phyloP scores from a whole-genome alignment of 2,329 filamentous ascomycete species.

The Diaporthe vexans region DNA sequence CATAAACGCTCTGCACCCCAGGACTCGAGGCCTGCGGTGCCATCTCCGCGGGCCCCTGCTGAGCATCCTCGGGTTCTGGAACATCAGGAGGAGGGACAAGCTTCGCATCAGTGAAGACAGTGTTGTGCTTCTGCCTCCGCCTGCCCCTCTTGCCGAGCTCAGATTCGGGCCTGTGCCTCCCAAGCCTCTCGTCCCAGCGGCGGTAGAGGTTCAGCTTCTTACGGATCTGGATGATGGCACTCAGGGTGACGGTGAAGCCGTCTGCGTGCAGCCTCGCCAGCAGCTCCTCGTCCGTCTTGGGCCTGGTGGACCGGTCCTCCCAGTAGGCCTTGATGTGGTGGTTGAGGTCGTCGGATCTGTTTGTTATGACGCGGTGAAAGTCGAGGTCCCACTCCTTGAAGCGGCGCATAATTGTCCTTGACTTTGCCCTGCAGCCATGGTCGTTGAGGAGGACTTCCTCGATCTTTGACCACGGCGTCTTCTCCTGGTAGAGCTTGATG shows the following conservation, averaged over 20 bases:
- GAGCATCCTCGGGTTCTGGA: neutral
- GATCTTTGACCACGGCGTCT: constrained; percentile 25
- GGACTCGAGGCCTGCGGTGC: neutral
- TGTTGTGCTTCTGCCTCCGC: constrained; percentile 19
- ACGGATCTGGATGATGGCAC: constrained; percentile 10
- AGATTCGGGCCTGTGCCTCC: constrained; percentile 20
- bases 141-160: constrained; percentile 24
- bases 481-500: constrained; percentile 27
- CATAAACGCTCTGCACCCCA: neutral
- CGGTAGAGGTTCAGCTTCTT: constrained; percentile 24
- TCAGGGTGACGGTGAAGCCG: constrained; percentile 27
- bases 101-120: constrained; percentile 20
- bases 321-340: constrained; percentile 50
- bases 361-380: constrained; percentile 50
- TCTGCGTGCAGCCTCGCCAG: constrained; percentile 16
- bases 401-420: constrained; percentile 17
- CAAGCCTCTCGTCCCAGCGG: constrained; percentile 28
- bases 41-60: neutral
- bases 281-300: constrained; percentile 34
- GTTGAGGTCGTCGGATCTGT: constrained; percentile 47
- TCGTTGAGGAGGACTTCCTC: constrained; percentile 8
- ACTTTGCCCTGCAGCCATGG: constrained; percentile 2
- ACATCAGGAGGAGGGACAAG: neutral
- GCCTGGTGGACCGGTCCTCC: constrained; percentile 15
- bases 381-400: constrained; percentile 44